Conservation (phyloP, 305 asterid species). For the Salvia sclarea region DNA sequence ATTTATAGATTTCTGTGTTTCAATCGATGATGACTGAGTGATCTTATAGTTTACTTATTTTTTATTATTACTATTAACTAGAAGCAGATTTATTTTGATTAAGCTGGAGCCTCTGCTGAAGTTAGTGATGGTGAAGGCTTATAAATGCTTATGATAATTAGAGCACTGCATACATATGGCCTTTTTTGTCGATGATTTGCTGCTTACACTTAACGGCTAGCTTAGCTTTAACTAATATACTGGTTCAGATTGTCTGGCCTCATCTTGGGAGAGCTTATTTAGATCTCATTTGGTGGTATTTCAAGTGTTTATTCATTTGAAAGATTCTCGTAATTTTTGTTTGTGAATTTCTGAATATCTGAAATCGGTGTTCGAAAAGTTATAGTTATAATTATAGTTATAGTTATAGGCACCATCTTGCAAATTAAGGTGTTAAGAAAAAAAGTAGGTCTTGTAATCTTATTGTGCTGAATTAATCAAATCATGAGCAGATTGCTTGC, state of each 20-base stretch:
- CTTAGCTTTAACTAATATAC: neutral
- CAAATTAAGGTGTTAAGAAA: neutral
- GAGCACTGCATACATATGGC: neutral
- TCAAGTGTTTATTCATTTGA: slow-evolving; percentile 20
- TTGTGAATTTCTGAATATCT: slow-evolving; percentile 6
- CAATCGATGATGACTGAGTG: slow-evolving; percentile 2
- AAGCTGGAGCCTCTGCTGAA: slow-evolving; percentile 24
- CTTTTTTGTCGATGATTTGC: neutral
- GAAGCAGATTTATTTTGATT: slow-evolving; percentile 16
- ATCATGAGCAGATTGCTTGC: neutral
- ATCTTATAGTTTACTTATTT: neutral
- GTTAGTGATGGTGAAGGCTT: neutral
- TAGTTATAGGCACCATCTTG: slow-evolving; percentile 3
- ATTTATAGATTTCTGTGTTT: neutral
- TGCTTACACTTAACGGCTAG: neutral
- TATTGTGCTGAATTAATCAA: neutral
- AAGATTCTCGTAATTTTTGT: slow-evolving; percentile 10
- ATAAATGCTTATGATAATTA: slow-evolving; percentile 10
- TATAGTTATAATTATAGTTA: neutral
- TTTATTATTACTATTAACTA: neutral
- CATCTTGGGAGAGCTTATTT: neutral
- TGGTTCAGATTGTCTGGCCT: neutral
- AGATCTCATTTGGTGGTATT: slow-evolving; percentile 10
- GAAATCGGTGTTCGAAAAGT: slow-evolving; percentile 4
- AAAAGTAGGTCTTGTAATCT: neutral